These are phyloP conservation scores for Ceratocystis papillata DNA, from an alignment of 2,329 filamentous ascomycete species.

Conservation along the genomic window DNA sequence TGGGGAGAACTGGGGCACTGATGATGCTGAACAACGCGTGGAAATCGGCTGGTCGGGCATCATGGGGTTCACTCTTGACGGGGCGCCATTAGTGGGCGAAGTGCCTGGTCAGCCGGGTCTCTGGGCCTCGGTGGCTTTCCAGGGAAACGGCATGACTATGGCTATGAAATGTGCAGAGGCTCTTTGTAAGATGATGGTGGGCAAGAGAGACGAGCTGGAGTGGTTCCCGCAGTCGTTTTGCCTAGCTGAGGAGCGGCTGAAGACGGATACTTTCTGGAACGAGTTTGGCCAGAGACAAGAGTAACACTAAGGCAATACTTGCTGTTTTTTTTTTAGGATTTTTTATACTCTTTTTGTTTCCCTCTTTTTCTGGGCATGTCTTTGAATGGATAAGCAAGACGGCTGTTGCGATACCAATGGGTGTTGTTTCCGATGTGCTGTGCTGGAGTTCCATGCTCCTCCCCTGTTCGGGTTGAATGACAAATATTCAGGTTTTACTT, in stretches of 20 bases:
- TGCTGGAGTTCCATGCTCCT: no score
- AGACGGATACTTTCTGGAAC: slow-evolving; percentile 21
- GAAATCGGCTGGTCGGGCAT: slow-evolving; percentile 44
- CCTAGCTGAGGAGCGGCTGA: slow-evolving; percentile 19
- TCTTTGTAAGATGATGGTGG: slow-evolving; percentile 44
- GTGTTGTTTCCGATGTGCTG: no score
- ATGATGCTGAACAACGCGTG: slow-evolving; percentile 33
- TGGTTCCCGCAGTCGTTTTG: slow-evolving; percentile 47
- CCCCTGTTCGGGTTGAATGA: background rate
- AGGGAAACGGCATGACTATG: slow-evolving; percentile 57
- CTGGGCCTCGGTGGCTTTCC: slow-evolving; percentile 50
- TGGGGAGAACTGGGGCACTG: slow-evolving; percentile 40
- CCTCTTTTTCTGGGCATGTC: background rate
- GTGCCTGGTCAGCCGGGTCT: slow-evolving; percentile 38
- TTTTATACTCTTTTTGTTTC: background rate
- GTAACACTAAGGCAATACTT: background rate
- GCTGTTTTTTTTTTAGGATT: background rate
- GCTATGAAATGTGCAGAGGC: slow-evolving; percentile 50
- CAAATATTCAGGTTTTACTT: background rate
- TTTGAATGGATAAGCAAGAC: no score
- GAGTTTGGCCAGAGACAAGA: slow-evolving; percentile 12
- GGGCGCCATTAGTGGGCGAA: slow-evolving; percentile 42
- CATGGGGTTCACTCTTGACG: slow-evolving; percentile 46
- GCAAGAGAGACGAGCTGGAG: slow-evolving; percentile 30
- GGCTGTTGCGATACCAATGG: no score